A percentile compares a stretch with the other conserved stretches of the same genome.
Evolutionary conservation across 371 early-diverging fungal genomes (phyloP).

Genomic region (Rhizopus microsporus): DNA sequence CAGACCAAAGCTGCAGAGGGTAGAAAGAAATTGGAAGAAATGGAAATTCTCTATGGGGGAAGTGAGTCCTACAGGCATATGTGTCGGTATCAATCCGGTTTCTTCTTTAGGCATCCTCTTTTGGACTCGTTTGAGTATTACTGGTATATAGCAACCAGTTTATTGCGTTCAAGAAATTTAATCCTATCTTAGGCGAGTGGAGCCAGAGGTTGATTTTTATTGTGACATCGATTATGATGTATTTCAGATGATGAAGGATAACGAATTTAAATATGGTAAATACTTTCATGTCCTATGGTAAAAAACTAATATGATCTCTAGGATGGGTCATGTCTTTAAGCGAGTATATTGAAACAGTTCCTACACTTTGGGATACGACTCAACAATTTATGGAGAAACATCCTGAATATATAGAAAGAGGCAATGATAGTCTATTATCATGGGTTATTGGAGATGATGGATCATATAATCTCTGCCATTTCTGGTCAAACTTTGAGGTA

Average conservation of each 20-base stretch:
- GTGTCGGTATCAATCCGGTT: constrained; percentile 65
- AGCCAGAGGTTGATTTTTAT: constrained; percentile 83
- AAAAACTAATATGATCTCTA: constrained; percentile 86
- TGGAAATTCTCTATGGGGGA: constrained; percentile 78
- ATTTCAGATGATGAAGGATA: constrained; percentile 82
- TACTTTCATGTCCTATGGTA: neutral
- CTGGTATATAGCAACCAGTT: constrained; percentile 88
- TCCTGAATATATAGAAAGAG: constrained; percentile 34
- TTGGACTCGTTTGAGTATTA: constrained; percentile 85
- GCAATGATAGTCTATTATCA: constrained; percentile 23
- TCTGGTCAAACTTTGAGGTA: constrained; percentile 72
- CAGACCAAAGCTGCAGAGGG: constrained; percentile 58
- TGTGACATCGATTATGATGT: constrained; percentile 93
- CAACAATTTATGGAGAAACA: constrained; percentile 55
- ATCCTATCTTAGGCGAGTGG: constrained; percentile 68
- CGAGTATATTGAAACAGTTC: constrained; percentile 84
- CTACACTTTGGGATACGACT: constrained; percentile 78
- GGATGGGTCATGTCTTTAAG: constrained; percentile 79
- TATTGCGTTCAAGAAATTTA: constrained; percentile 12
- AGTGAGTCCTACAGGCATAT: constrained; percentile 89
- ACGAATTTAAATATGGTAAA: constrained; percentile 80
- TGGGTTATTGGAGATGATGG: constrained; percentile 37
- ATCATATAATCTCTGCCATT: constrained; percentile 76
- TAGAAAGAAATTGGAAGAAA: constrained; percentile 60
- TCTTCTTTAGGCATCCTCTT: constrained; percentile 84